Evolutionary conservation across 345 rosid species (phyloP).

Genomic region (Dipteronia dyeriana): DNA sequence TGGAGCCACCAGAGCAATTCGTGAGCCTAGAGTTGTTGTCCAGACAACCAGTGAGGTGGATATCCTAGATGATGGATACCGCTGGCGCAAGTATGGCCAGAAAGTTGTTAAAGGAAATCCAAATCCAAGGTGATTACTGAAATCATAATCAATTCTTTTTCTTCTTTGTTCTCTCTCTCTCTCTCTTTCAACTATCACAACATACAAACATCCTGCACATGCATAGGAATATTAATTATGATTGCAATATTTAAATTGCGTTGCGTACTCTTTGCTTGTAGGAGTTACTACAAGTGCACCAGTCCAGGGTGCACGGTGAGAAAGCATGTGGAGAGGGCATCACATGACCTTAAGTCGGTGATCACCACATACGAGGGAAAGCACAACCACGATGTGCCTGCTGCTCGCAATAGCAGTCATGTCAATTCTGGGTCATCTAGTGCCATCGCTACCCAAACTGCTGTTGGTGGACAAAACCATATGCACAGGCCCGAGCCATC

Average conservation of each 20-base stretch:
- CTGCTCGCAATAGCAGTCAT: constrained; percentile 80
- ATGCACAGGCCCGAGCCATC: constrained; percentile 58
- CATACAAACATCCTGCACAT: not conserved
- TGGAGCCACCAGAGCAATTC: constrained; percentile 91
- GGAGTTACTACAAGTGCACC: constrained; percentile 99
- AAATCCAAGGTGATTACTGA: constrained; percentile 71
- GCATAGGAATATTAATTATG: not conserved
- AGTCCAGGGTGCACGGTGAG: constrained; percentile 91
- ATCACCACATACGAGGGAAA: constrained; percentile 97
- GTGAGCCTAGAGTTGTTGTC: constrained; percentile 97
- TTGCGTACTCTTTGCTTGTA: constrained; percentile 24
- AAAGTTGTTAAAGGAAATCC: constrained; percentile 99
- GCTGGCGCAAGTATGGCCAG: constrained; percentile 99
- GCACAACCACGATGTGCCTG: constrained; percentile 97
- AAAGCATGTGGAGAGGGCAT: constrained; percentile 98
- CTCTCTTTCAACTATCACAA: too few relatives aligned
- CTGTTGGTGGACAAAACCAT: constrained; percentile 44
- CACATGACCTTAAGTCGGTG: constrained; percentile 92
- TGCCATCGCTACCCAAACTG: constrained; percentile 29
- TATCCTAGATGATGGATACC: constrained; percentile 95
- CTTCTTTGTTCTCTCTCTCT: not conserved
- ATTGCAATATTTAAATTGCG: not conserved
- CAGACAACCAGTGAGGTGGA: constrained; percentile 98
- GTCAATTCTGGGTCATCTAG: constrained; percentile 39
- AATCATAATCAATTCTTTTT: not conserved